A percentile compares a stretch with the other conserved stretches of the same genome.
These are phyloP conservation scores for Suhomyces choctaworum DNA, from an alignment of 1,139 yeast genomes.

Conservation along the genomic window DNA sequence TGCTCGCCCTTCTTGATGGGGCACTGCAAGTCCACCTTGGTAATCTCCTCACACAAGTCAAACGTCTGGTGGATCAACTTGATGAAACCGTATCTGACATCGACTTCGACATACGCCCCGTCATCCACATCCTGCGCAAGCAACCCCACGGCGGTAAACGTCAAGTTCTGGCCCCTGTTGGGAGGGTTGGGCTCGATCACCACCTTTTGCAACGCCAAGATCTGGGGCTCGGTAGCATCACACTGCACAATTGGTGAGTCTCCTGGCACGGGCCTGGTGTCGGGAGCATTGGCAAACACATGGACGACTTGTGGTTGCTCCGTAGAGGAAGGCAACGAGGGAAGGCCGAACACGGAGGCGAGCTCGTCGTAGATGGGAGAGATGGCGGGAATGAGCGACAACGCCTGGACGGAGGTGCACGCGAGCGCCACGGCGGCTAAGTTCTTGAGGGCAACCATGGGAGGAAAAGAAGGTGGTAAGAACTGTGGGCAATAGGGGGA, in stretches of 20 bases:
- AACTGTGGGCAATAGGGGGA: not conserved
- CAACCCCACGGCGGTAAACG: constrained; percentile 72
- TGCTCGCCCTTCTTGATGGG: constrained; percentile 75
- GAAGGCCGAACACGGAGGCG: constrained; percentile 19
- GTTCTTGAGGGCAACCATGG: constrained; percentile 32
- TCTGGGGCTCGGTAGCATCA: constrained; percentile 62
- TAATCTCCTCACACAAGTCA: constrained; percentile 86
- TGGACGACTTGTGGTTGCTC: constrained; percentile 14
- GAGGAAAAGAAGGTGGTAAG: too few relatives aligned
- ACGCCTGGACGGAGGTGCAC: constrained; percentile 20
- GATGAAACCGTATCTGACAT: constrained; percentile 89
- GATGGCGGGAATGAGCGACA: constrained; percentile 25
- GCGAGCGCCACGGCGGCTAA: constrained; percentile 19
- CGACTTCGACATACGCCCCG: constrained; percentile 93
- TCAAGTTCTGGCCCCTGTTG: constrained; percentile 71
- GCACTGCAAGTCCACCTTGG: constrained; percentile 78
- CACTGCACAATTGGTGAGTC: constrained; percentile 82
- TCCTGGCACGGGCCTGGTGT: constrained; percentile 80
- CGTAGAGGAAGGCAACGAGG: constrained; percentile 6
- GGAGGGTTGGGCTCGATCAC: constrained; percentile 86
- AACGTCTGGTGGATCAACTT: constrained; percentile 80
- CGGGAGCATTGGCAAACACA: constrained; percentile 23
- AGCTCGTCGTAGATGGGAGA: constrained; percentile 22
- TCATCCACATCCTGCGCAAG: constrained; percentile 57
- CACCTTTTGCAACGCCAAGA: constrained; percentile 61